These are phyloP conservation scores for Chrysoporthe austroafricana DNA, from an alignment of 2,329 filamentous ascomycete species.

Conservation along the genomic window DNA sequence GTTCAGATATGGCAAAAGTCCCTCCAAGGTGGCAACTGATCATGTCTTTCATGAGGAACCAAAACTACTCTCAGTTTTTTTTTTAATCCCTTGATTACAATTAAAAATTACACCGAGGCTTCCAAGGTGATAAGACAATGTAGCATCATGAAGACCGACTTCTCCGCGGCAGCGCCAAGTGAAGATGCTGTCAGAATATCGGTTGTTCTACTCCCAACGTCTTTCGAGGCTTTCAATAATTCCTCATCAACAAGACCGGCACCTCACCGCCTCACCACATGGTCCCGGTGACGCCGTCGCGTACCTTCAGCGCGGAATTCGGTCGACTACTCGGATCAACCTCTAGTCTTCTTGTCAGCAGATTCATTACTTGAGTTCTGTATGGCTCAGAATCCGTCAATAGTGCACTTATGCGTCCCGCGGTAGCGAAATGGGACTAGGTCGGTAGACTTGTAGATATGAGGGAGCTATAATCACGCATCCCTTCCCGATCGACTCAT, in stretches of 20 bases:
- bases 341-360: not conserved
- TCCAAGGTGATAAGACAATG: not conserved
- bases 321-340: not conserved
- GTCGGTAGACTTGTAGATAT: not conserved
- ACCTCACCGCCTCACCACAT: no score
- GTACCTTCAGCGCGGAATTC: not conserved
- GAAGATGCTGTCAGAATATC: not conserved
- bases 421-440: not conserved
- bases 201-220: not conserved
- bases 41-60: no score
- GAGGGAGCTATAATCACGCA: no score
- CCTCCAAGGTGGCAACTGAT: no score
- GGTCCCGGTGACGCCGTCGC: not conserved
- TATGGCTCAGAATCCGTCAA: not conserved
- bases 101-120: no score
- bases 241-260: no score
- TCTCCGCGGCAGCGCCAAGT: not conserved
- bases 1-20: no score
- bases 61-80: no score
- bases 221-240: not conserved
- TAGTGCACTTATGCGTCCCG: not conserved
- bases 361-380: not conserved
- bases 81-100: no score
- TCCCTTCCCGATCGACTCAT: not conserved
- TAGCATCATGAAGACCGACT: not conserved